Conservation (phyloP, 228 moss, liverwort and hornwort genomes). For the Sphagnum magellanicum region DNA sequence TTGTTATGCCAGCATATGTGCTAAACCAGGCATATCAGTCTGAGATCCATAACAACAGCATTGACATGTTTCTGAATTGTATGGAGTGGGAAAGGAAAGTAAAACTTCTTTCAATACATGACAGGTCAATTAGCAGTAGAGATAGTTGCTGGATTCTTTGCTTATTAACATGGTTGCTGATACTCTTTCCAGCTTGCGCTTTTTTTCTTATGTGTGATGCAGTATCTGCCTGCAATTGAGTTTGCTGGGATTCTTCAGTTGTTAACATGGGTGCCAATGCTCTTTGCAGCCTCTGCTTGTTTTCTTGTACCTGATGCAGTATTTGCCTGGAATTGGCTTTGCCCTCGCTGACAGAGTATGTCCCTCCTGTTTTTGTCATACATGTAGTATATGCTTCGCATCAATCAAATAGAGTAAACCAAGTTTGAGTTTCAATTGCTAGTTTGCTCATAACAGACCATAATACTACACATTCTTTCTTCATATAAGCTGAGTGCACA, state of each 20-base stretch:
- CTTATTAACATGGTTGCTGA: neutral
- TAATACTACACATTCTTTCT: neutral
- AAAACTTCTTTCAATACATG: too few relatives aligned
- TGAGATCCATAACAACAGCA: too few relatives aligned
- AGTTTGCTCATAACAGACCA: neutral
- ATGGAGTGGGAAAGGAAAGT: too few relatives aligned
- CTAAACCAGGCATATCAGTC: too few relatives aligned
- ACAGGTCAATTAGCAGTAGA: neutral
- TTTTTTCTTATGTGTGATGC: neutral
- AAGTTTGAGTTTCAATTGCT: neutral
- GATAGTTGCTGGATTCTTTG: neutral
- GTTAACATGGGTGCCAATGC: neutral
- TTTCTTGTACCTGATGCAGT: slow-evolving; percentile 56
- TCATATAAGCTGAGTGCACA: neutral
- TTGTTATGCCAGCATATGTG: too few relatives aligned
- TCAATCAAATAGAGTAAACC: neutral
- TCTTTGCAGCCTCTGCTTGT: slow-evolving; percentile 50
- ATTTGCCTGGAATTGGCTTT: slow-evolving; percentile 45
- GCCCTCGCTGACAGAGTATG: slow-evolving; percentile 32
- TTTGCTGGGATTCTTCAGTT: neutral
- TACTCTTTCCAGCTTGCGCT: neutral
- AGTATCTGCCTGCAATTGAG: neutral
- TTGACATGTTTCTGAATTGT: too few relatives aligned
- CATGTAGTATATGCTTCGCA: neutral
- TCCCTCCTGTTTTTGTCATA: neutral